These are phyloP conservation scores for Blastomyces gilchristii DNA, from an alignment of 2,329 filamentous ascomycete species.

Conservation along the genomic window DNA sequence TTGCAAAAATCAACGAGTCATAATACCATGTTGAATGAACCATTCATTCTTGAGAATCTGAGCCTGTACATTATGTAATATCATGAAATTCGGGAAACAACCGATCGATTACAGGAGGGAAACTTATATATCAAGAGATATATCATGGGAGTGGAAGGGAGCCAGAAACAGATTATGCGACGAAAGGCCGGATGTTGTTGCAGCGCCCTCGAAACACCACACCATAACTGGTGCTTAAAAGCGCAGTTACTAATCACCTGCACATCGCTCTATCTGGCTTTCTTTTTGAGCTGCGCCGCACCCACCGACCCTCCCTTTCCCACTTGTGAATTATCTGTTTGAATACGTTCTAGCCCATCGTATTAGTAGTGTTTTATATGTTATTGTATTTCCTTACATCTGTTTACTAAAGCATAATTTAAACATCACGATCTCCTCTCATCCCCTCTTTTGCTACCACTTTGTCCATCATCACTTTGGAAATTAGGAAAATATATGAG, in stretches of 20 bases:
- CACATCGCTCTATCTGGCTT: neutral
- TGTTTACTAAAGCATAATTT: neutral
- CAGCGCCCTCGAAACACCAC: neutral
- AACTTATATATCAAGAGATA: neutral
- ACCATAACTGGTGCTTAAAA: neutral
- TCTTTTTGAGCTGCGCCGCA: neutral
- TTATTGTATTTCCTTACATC: neutral
- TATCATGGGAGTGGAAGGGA: neutral
- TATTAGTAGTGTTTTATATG: neutral
- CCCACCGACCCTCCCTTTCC: neutral
- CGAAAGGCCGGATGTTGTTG: neutral
- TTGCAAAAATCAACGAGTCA: slow-evolving; percentile 97
- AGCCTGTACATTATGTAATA: slow-evolving; percentile 3
- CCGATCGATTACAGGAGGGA: neutral
- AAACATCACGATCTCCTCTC: slow-evolving; percentile 3
- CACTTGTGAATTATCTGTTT: neutral
- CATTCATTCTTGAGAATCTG: neutral
- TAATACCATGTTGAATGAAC: slow-evolving; percentile 17
- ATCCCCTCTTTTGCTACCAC: neutral
- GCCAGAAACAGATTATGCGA: neutral
- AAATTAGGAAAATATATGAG: neutral
- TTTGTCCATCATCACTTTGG: neutral
- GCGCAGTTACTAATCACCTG: neutral
- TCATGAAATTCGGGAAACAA: neutral
- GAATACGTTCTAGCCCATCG: neutral